Conservation (phyloP, 2,329 filamentous ascomycete genomes). For the Phyllosticta paracitricarpa region DNA sequence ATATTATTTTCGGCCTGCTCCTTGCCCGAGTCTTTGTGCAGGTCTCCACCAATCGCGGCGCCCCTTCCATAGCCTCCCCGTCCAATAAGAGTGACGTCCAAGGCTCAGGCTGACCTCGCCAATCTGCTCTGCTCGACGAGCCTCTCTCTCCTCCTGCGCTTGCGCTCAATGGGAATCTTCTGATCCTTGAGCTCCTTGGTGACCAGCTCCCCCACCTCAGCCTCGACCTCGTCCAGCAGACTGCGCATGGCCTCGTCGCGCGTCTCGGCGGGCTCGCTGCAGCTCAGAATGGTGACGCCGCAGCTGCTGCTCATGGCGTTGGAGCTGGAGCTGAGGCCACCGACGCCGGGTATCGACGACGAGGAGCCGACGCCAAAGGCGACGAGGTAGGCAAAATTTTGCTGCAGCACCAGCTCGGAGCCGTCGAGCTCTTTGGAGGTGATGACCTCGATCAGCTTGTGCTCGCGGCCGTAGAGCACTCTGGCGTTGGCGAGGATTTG, state of each 20-base stretch:
- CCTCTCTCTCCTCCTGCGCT: conserved; percentile 5
- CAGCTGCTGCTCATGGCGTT: not conserved
- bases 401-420: conserved; percentile 9
- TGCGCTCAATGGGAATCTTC: conserved; percentile 9
- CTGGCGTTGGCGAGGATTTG: conserved; percentile 10
- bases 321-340: not conserved
- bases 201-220: conserved; percentile 9
- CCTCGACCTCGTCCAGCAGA: conserved; percentile 10
- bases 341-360: not conserved
- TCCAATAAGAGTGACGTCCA: not conserved
- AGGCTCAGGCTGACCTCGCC: conserved; percentile 2
- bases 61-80: not conserved
- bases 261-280: conserved; percentile 7
- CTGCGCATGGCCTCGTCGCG: conserved; percentile 10
- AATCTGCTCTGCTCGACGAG: conserved; percentile 9
- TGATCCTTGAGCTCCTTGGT: conserved; percentile 11
- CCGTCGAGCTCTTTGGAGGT: conserved; percentile 9
- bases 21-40: not conserved
- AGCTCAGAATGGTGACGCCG: conserved; percentile 5
- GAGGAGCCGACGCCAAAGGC: conserved; percentile 2
- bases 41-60: not conserved
- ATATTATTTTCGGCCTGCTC: not conserved
- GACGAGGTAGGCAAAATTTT: conserved; percentile 8
- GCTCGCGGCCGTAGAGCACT: conserved; percentile 4
- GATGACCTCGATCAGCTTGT: conserved; percentile 10